Conservation (phyloP, 2,329 filamentous ascomycete genomes). For the Lachnellula hyalina region DNA sequence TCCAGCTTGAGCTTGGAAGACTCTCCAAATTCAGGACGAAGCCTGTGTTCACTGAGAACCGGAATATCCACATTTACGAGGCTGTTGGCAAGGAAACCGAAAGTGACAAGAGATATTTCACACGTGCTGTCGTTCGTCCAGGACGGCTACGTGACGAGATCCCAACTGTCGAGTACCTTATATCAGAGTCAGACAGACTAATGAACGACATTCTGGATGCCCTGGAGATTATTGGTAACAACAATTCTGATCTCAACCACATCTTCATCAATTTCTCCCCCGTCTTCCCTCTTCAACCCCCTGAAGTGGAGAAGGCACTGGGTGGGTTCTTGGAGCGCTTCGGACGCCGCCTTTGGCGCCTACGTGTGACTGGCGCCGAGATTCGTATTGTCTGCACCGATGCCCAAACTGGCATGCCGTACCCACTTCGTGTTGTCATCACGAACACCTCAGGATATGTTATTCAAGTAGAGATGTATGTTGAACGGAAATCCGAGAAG, state of each 20-base stretch:
- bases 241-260: conserved; percentile 98
- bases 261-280: conserved; percentile 99
- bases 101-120: conserved; percentile 98
- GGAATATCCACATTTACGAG: conserved; percentile 98
- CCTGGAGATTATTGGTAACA: conserved; percentile 97
- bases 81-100: conserved; percentile 91
- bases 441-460: conserved; percentile 98
- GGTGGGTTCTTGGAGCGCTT: conserved; percentile 96
- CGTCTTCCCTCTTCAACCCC: conserved; percentile 85
- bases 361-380: conserved; percentile 94
- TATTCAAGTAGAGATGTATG: conserved; percentile 95
- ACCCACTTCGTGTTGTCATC: conserved; percentile 92
- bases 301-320: conserved; percentile 87
- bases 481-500: conserved; percentile 96
- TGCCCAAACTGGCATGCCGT: conserved; percentile 72
- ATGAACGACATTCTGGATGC: conserved; percentile 98
- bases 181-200: conserved; percentile 91
- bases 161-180: conserved; percentile 95
- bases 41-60: conserved; percentile 97
- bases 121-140: conserved; percentile 88
- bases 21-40: conserved; percentile 97
- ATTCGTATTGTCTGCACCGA: conserved; percentile 98
- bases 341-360: conserved; percentile 88
- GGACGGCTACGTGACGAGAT: conserved; percentile 95
- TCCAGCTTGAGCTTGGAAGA: conserved; percentile 94